Conservation (phyloP, 345 rosid genomes). For the Boechera divaricarpa region DNA sequence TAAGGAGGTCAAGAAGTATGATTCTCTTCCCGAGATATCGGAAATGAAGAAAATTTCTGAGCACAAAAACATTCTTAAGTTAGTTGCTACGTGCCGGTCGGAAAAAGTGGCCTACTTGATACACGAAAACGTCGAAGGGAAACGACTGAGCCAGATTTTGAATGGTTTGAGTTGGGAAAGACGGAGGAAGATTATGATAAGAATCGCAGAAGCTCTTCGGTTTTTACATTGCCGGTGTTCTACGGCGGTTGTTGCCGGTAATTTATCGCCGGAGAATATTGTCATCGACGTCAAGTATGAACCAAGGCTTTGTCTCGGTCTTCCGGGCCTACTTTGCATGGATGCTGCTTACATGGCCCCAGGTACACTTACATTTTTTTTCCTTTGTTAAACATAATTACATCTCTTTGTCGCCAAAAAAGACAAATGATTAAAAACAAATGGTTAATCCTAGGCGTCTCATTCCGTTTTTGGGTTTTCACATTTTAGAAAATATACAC, state of each 20-base stretch:
- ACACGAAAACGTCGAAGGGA: conserved; percentile 62
- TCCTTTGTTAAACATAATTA: background rate
- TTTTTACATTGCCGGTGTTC: conserved; percentile 63
- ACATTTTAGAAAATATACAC: background rate
- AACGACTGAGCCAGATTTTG: conserved; percentile 54
- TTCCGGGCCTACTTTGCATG: conserved; percentile 44
- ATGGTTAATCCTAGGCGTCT: background rate
- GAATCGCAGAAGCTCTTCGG: conserved; percentile 65
- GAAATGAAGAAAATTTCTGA: conserved; percentile 56
- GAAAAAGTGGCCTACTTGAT: conserved; percentile 58
- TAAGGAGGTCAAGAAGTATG: conserved; percentile 52
- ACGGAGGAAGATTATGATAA: conserved; percentile 59
- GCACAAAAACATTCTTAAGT: conserved; percentile 59
- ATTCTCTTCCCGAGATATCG: conserved; percentile 46
- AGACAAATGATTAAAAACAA: background rate
- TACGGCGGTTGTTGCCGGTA: conserved; percentile 44
- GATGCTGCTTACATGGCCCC: conserved; percentile 61
- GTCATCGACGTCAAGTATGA: conserved; percentile 59
- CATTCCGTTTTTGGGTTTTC: background rate
- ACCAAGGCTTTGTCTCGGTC: conserved; percentile 55
- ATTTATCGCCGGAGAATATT: conserved; percentile 62
- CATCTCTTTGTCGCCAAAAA: background rate
- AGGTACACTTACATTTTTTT: conserved; percentile 50
- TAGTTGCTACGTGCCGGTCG: conserved; percentile 61
- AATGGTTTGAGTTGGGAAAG: conserved; percentile 64